phyloP scores from a whole-genome alignment of 805 yeast genomes.

The Komagataella populi region DNA sequence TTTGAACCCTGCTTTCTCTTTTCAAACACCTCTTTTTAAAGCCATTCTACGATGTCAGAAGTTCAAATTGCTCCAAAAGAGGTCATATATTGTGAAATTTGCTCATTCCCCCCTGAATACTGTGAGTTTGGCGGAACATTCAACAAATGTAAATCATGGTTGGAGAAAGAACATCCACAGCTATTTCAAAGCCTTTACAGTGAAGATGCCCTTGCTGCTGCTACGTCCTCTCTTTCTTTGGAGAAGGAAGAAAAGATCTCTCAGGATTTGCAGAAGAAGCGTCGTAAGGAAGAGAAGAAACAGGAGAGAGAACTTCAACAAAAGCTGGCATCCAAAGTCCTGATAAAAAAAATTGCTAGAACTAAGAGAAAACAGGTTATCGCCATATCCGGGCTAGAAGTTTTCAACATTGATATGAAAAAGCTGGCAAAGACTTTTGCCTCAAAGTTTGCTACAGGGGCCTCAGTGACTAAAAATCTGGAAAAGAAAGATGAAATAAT shows the following conservation, averaged over 20 bases:
- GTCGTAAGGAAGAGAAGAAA: conserved; percentile 73
- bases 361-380: conserved; percentile 81
- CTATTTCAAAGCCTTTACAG: conserved; percentile 48
- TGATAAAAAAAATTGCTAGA: conserved; percentile 78
- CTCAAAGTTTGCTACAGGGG: conserved; percentile 91
- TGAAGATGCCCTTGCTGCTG: conserved; percentile 40
- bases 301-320: conserved; percentile 74
- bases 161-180: conserved; percentile 42
- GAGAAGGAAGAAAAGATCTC: conserved; percentile 78
- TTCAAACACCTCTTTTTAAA: background rate
- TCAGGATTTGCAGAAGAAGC: conserved; percentile 72
- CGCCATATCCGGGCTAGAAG: conserved; percentile 78
- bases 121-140: conserved; percentile 83
- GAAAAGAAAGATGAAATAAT: conserved; percentile 88
- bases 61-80: conserved; percentile 13
- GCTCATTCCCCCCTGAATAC: conserved; percentile 79
- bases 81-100: conserved; percentile 62
- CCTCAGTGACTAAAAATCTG: conserved; percentile 77
- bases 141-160: conserved; percentile 78
- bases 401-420: conserved; percentile 79
- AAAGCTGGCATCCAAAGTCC: conserved; percentile 67
- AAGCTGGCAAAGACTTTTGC: conserved; percentile 87
- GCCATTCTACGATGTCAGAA: background rate
- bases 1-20: background rate
- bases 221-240: conserved; percentile 44